These are phyloP conservation scores for Metschnikowia lachancei DNA, from an alignment of 805 yeast genomes.

Conservation along the genomic window DNA sequence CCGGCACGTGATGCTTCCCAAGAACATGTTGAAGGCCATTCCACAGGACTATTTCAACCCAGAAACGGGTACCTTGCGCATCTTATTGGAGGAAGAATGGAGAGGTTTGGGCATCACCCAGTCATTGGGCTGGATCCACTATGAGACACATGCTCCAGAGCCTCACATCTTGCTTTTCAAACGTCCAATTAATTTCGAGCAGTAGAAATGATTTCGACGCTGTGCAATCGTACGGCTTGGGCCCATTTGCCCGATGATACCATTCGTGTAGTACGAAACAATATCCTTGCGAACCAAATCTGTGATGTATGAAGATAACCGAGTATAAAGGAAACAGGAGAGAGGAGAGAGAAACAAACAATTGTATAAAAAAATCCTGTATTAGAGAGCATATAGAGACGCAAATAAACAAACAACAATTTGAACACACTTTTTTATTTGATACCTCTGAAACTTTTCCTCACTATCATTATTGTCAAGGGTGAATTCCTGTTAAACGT, in stretches of 20 bases:
- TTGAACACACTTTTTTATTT: no score
- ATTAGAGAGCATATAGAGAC: no score
- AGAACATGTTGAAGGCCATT: slow-evolving; percentile 88
- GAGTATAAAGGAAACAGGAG: no score
- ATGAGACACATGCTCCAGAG: slow-evolving; percentile 97
- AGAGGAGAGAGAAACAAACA: no score
- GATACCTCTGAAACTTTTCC: no score
- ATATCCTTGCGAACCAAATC: no score
- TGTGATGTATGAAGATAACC: no score
- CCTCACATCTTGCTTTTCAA: slow-evolving; percentile 89
- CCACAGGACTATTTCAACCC: slow-evolving; percentile 93
- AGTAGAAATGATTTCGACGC: slow-evolving; percentile 18
- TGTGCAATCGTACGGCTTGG: not conserved
- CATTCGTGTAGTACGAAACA: no score
- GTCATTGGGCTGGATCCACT: slow-evolving; percentile 96
- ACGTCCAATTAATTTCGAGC: slow-evolving; percentile 59
- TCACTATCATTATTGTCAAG: no score
- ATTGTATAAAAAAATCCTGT: no score
- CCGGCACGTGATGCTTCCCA: slow-evolving; percentile 95
- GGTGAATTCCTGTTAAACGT: no score
- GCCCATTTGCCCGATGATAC: not conserved
- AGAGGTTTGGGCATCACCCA: slow-evolving; percentile 97
- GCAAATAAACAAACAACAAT: no score
- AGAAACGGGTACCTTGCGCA: slow-evolving; percentile 90
- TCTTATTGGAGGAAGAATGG: slow-evolving; percentile 95